Evolutionary conservation across 2,329 filamentous ascomycete species (phyloP), one percentile per base, ranked within the genome.

Genomic region (Chaetomium sp.): DNA sequence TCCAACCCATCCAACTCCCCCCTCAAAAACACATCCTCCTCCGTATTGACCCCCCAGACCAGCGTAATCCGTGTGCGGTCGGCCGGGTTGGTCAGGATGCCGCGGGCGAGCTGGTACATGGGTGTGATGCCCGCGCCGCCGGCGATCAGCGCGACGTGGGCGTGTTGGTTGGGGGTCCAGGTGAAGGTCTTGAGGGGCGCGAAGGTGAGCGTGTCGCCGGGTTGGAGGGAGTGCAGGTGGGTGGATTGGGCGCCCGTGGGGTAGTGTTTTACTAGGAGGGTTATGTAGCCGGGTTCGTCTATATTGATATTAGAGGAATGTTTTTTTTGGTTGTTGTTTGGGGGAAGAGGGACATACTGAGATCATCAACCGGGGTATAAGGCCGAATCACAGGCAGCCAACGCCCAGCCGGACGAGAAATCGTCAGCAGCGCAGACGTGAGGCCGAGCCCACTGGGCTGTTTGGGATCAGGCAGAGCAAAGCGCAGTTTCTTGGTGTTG

Each of bases 91-190:
- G 72, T 68, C n/a, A 87, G 71, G 54, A 87, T 85, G 2, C 81
- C 81, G 49, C 76, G 79, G 1, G 79, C 74, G 1, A 88, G 76
- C 66, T 87, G 83, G 66, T 81, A 88, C 61, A 86, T 78, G 0
- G 87, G 86, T 0, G 86, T 89, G 60, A 90, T 87, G 14, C 87
- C 87, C 0, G 84, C 85, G 10, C 87, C 86, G 45, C 87, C 86
- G 0, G 86, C 86, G 44, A 89, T 79, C 41, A 88, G 74, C 2
- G 81, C 79, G n/a, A 89, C 69, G 59, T 80, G 75, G 3, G 65
- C 65, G 64, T 69, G 74, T 66, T 71, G 70, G 59, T 77, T 79
- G 34, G 79, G 71, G 27, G 72, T 76, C 78, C 80, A 87, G 37
- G 69, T 64, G 66, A 79, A 79, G 33, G 76, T 79, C 14, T 74